A percentile compares a stretch with the other conserved stretches of the same genome.
phyloP scores from a whole-genome alignment of 2,329 filamentous ascomycete genomes.

The Pseudogymnoascus sp. region DNA sequence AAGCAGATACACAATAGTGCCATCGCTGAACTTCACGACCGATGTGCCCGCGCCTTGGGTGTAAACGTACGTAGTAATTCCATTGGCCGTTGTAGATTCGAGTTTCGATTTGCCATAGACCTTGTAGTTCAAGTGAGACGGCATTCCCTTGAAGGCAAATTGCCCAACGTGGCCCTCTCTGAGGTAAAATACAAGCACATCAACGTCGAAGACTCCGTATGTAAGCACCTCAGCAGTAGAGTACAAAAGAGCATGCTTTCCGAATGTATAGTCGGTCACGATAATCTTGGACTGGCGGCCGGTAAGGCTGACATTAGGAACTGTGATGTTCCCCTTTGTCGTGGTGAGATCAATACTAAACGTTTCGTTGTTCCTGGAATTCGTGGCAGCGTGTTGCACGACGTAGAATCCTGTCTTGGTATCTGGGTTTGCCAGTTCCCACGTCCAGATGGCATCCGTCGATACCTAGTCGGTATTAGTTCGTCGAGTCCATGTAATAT shows the following conservation, averaged over 20 bases:
- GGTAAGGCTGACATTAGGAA: conserved; percentile 40
- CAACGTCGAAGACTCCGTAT: conserved; percentile 37
- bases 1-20: conserved; percentile 42
- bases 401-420: conserved; percentile 43
- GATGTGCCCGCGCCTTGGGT: conserved; percentile 39
- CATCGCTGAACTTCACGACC: conserved; percentile 41
- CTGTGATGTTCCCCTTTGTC: conserved; percentile 34
- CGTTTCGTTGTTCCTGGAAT: conserved; percentile 35
- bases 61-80: conserved; percentile 35
- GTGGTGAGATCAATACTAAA: conserved; percentile 42
- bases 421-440: conserved; percentile 44
- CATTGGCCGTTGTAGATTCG: conserved; percentile 22
- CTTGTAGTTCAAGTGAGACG: conserved; percentile 31
- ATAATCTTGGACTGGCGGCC: conserved; percentile 47
- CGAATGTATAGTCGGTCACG: conserved; percentile 44
- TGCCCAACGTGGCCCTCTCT: conserved; percentile 40
- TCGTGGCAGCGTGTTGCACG: conserved; percentile 38
- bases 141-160: conserved; percentile 39
- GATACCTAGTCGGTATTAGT: conserved; percentile 22
- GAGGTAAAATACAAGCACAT: conserved; percentile 42
- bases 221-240: conserved; percentile 43
- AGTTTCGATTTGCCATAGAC: conserved; percentile 35
- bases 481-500: background rate
- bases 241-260: conserved; percentile 40
- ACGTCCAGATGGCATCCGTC: conserved; percentile 37